Base-by-base conservation (phyloP, 1,139 yeast genomes). In the Trichomonascaceae sp. region DNA sequence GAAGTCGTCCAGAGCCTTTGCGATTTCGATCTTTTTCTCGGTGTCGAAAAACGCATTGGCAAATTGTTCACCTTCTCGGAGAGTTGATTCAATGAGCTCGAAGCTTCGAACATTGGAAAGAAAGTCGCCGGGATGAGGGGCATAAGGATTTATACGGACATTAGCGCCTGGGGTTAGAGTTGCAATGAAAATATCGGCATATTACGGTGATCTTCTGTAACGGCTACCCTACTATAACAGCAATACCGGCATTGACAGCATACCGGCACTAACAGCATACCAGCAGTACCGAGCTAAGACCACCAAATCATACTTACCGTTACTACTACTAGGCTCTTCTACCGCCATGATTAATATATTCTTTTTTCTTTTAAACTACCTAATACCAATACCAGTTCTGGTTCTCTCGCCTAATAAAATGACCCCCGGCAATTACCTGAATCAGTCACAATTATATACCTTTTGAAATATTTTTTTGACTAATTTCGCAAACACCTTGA, bases 51-150 rank as follows among this genome's bases (percentile, higher is more conserved):
- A 93, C 10, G 99, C 96, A 69, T 91, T 93, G 67, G 98, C 97
- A 70, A 93, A 93, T 72, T 93, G 99, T 75, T 93, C 99, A 71
- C 99, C 98, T 74, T 93, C 99, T 79, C 98, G 85, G 61, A 93
- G 79, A 32, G 98, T 93, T 19, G 96, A 88, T 75, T 93, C 99
- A 67, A 93, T 93, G 66, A 93, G 76, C 77, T 91, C 91, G 75
- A 91, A 93, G 66, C 83, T 84, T 64, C 84, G 79, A 49, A 93
- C 98, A 69, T 93, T 93, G 19, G 97, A 89, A 60, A 93, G 75
- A 69, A 77, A 90, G 75, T 93, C 99, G 56, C 90, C 82, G 53
- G 98, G 98, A 69, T 91, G 86, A 59, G 97, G 96, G 30, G 96
- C 98, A 66, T 93, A 93, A 60, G 98, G 98, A 70, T 91, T 91